Percentiles rank a stretch among this genome's conserved stretches.
Conservation (phyloP, 1,284 basidiomycete species). For the Ustilago lituana region DNA sequence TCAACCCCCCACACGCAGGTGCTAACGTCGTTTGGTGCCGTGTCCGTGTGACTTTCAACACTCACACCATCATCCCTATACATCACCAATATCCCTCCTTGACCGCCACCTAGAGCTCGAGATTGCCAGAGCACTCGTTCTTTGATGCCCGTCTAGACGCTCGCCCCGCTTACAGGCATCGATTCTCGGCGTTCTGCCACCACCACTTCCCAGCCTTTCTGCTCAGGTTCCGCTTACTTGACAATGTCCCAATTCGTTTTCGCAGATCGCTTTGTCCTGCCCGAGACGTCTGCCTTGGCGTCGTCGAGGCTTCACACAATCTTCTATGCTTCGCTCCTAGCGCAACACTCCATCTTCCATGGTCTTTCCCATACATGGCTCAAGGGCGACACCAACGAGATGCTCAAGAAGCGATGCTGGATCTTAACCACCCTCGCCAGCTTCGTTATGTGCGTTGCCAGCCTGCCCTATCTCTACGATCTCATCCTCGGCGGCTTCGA, state of each 20-base stretch:
- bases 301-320: slow-evolving; percentile 33
- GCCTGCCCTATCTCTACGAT: slow-evolving; percentile 60
- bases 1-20: no score
- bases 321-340: slow-evolving; percentile 51
- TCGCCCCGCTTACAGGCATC: no score
- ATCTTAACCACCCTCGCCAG: slow-evolving; percentile 65
- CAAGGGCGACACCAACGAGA: slow-evolving; percentile 46
- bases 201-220: no score
- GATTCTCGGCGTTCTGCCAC: no score
- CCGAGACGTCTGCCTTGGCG: slow-evolving; percentile 26
- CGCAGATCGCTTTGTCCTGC: slow-evolving; percentile 40
- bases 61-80: no score
- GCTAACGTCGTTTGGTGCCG: no score
- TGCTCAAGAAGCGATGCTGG: slow-evolving; percentile 64
- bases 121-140: no score
- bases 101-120: no score
- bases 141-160: no score
- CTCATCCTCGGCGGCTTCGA: slow-evolving; percentile 55
- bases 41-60: no score
- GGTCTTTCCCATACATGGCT: slow-evolving; percentile 49
- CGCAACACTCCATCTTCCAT: slow-evolving; percentile 61
- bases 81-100: no score
- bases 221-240: no score
- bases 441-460: slow-evolving; percentile 56
- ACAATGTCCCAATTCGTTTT: slow-evolving; percentile 42